phyloP scores from a whole-genome alignment of 768 basidiomycete genomes.

The Scleroderma citrinum region DNA sequence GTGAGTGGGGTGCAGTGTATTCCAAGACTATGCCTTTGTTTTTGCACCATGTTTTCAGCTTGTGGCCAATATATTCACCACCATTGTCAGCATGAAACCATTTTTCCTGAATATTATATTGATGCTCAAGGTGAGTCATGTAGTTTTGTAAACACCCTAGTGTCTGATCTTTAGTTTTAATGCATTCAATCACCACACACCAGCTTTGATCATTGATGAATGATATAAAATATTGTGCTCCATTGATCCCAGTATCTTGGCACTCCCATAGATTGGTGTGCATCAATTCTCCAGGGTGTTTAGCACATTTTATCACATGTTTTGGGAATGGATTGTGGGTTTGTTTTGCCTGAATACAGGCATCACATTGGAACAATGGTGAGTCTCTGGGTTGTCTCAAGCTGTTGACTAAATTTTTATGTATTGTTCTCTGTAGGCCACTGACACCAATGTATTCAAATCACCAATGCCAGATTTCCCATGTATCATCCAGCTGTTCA shows the following conservation, averaged over 20 bases:
- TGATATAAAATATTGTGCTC: conserved; percentile 20
- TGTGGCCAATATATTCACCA: conserved; percentile 12
- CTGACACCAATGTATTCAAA: neutral
- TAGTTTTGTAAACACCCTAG: conserved; percentile 3
- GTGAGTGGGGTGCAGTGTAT: conserved; percentile 30
- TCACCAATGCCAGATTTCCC: neutral
- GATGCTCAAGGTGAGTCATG: conserved; percentile 8
- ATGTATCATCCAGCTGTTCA: neutral
- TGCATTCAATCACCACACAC: conserved; percentile 8
- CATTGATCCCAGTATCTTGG: conserved; percentile 9
- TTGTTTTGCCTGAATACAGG: conserved; percentile 2
- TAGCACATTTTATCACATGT: neutral
- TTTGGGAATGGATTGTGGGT: neutral
- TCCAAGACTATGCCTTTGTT: conserved; percentile 24
- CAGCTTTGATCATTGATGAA: conserved; percentile 14
- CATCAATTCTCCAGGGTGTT: neutral
- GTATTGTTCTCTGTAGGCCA: neutral
- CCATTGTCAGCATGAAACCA: conserved; percentile 19
- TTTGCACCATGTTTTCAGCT: conserved; percentile 15
- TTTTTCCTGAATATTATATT: neutral
- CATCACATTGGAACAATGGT: neutral
- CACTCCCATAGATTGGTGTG: conserved; percentile 22
- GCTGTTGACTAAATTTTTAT: neutral
- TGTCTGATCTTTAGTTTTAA: conserved; percentile 17
- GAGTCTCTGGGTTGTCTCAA: neutral